Percentiles rank a stretch among this genome's conserved stretches.
These are phyloP conservation scores for Solanum tacnaense DNA, from an alignment of 257 asterid genomes.

Conservation along the genomic window DNA sequence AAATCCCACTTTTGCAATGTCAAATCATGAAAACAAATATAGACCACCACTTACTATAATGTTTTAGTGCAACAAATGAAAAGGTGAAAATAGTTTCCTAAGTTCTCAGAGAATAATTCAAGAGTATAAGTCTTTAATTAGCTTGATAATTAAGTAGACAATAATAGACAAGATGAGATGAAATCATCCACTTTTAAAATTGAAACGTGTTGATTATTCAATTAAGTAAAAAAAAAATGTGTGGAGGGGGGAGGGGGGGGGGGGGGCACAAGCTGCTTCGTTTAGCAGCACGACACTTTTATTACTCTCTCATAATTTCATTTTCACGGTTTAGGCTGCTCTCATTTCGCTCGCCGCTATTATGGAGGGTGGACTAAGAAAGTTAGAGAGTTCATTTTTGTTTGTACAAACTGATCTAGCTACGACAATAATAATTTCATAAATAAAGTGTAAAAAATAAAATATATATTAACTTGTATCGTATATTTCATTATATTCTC, in stretches of 20 bases:
- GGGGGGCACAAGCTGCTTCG: no score
- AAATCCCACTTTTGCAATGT: neutral
- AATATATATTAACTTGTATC: neutral
- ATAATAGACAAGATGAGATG: neutral
- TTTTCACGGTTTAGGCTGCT: no score
- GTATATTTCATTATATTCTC: neutral
- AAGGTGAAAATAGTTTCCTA: neutral
- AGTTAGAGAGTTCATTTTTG: no score
- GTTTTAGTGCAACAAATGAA: neutral
- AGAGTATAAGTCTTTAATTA: neutral
- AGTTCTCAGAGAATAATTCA: neutral
- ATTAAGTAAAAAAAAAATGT: no score
- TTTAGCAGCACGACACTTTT: no score
- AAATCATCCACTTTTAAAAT: neutral
- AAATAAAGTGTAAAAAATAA: no score
- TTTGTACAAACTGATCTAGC: no score
- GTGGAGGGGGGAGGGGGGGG: no score
- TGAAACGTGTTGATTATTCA: neutral
- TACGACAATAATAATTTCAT: no score
- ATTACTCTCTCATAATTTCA: no score
- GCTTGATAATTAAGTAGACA: neutral
- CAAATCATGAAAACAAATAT: neutral
- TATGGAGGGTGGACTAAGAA: no score
- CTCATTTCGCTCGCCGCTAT: no score
- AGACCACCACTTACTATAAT: neutral